phyloP scores from a whole-genome alignment of 495 filamentous ascomycete genomes.

The Hypoxylon perforatum region DNA sequence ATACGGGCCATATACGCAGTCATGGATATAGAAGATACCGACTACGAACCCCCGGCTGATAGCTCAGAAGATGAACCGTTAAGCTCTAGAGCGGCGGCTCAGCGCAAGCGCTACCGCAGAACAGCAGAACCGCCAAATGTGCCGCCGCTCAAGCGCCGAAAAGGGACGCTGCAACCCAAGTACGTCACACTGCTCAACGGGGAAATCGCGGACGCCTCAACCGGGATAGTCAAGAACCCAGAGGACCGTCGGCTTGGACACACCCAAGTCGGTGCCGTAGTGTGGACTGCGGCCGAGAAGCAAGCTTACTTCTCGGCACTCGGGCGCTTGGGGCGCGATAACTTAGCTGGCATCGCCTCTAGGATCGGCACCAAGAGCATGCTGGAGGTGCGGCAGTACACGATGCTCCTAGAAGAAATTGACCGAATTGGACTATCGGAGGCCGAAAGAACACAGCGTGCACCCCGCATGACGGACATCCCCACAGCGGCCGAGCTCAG shows the following conservation, averaged over 20 bases:
- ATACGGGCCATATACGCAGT: not conserved
- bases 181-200: conserved; percentile 72
- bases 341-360: conserved; percentile 68
- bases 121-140: not conserved
- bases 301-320: conserved; percentile 72
- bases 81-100: not conserved
- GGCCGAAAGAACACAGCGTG: conserved; percentile 26
- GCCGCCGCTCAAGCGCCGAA: conserved; percentile 48
- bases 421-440: conserved; percentile 47
- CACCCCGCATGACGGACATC: conserved; percentile 59
- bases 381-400: conserved; percentile 76
- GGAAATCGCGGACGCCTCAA: conserved; percentile 58
- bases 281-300: conserved; percentile 80
- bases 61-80: not conserved
- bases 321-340: conserved; percentile 68
- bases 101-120: conserved; percentile 20
- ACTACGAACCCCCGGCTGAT: not conserved
- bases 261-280: conserved; percentile 73
- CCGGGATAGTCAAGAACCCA: conserved; percentile 38
- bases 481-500: conserved; percentile 81
- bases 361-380: conserved; percentile 77
- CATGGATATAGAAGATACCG: conserved; percentile 20
- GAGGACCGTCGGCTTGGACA: conserved; percentile 28
- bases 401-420: conserved; percentile 67
- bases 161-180: conserved; percentile 55